Evolutionary conservation across 2,329 filamentous ascomycete genomes (phyloP).

Genomic region (Botrytis elliptica): DNA sequence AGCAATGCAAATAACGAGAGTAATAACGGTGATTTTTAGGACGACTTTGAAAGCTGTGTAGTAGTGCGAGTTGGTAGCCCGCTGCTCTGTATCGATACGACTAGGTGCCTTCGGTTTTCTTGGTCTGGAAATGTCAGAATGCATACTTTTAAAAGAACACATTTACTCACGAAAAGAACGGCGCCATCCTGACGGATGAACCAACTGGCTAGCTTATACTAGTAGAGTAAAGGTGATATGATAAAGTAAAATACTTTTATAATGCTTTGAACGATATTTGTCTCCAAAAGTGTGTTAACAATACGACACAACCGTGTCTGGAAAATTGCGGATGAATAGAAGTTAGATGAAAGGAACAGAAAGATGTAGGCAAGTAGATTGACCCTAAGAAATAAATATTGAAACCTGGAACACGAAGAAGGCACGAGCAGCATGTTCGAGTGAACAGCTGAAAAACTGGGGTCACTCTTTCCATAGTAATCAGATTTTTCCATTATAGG

Average conservation of each 20-base stretch:
- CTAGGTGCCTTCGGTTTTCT: conserved; percentile 1
- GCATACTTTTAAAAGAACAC: not conserved
- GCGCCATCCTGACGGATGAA: not conserved
- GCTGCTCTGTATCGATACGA: not conserved
- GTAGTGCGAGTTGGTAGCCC: not conserved
- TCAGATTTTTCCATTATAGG: not conserved
- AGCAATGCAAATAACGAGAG: conserved; percentile 17
- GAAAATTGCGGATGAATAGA: conserved; percentile 4
- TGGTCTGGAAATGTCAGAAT: conserved; percentile 12
- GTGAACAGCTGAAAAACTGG: not conserved
- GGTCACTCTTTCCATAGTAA: not conserved
- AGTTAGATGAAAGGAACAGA: not conserved
- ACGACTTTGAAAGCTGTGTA: conserved; percentile 12
- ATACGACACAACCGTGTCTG: conserved; percentile 21
- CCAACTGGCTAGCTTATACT: not conserved
- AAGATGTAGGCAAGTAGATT: not conserved
- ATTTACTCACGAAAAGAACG: conserved; percentile 10
- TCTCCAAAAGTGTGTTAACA: conserved; percentile 22
- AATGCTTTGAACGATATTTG: conserved; percentile 17
- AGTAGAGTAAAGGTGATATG: not conserved
- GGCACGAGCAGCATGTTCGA: not conserved
- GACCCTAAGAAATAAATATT: not conserved
- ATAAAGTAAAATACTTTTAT: conserved; percentile 5
- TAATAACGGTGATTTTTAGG: conserved; percentile 8
- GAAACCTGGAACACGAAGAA: not conserved